These are phyloP conservation scores for Rubroboletus satanas DNA, from an alignment of 768 basidiomycete genomes.

Conservation along the genomic window DNA sequence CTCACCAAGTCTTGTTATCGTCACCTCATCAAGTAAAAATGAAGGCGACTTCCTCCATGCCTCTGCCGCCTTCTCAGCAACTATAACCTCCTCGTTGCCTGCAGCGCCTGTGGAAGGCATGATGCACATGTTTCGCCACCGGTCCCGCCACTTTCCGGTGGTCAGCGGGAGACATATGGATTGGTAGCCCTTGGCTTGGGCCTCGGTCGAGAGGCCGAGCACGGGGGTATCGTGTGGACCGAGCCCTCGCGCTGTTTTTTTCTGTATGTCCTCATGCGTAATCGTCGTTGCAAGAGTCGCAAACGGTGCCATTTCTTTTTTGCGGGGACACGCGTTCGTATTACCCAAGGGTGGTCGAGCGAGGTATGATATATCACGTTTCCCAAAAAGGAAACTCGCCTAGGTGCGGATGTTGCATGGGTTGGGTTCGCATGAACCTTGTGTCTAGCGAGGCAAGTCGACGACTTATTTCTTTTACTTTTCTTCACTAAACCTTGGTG, in stretches of 20 bases:
- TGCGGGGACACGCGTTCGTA: constrained; percentile 12
- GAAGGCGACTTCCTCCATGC: constrained; percentile 80
- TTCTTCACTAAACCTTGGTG: neutral
- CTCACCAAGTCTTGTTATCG: constrained; percentile 75
- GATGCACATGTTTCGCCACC: constrained; percentile 90
- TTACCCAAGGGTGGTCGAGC: constrained; percentile 1
- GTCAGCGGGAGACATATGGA: constrained; percentile 83
- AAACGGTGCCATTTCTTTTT: constrained; percentile 25
- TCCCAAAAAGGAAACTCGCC: constrained; percentile 21
- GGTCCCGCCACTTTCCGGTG: constrained; percentile 75
- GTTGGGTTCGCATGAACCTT: neutral
- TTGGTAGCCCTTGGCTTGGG: constrained; percentile 68
- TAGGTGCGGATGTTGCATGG: constrained; percentile 20
- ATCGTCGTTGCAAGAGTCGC: constrained; percentile 27
- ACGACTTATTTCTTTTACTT: neutral
- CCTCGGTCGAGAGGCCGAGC: constrained; percentile 47
- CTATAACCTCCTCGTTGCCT: constrained; percentile 38
- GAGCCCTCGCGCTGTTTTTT: constrained; percentile 18
- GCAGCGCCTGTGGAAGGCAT: constrained; percentile 42
- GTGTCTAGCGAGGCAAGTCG: neutral
- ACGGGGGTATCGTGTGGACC: constrained; percentile 43
- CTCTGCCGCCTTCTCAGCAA: constrained; percentile 67
- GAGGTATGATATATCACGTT: neutral
- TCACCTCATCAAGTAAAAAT: constrained; percentile 82
- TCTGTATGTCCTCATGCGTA: constrained; percentile 39